A percentile compares a stretch with the other conserved stretches of the same genome.
Conservation (phyloP, 768 basidiomycete species). For the Russula virescens region DNA sequence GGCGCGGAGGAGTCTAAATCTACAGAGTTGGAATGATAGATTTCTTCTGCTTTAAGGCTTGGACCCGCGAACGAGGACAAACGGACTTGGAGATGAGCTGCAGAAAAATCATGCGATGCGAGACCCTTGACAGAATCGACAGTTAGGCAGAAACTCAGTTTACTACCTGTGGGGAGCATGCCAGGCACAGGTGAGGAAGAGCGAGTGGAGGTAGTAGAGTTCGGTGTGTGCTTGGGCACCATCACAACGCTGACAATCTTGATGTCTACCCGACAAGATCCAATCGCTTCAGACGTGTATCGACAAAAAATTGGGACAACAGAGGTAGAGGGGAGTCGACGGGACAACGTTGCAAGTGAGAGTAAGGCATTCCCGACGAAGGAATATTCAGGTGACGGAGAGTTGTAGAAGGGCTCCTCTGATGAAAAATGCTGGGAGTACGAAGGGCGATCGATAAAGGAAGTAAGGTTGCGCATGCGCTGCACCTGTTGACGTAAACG, state of each 20-base stretch:
- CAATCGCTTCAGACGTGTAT: constrained; percentile 93
- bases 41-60: constrained; percentile 65
- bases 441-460: constrained; percentile 86
- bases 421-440: constrained; percentile 93
- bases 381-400: constrained; percentile 81
- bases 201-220: constrained; percentile 63
- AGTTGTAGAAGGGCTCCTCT: constrained; percentile 90
- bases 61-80: constrained; percentile 82
- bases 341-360: constrained; percentile 74
- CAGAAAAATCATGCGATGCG: constrained; percentile 83
- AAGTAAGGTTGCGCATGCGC: constrained; percentile 89
- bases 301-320: constrained; percentile 87
- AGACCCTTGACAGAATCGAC: constrained; percentile 87
- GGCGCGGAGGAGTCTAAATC: constrained; percentile 68
- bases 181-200: constrained; percentile 70
- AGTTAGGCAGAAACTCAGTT: constrained; percentile 77
- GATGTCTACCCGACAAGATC: constrained; percentile 84
- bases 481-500: constrained; percentile 83
- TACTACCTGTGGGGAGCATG: constrained; percentile 65
- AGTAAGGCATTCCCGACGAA: constrained; percentile 87
- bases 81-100: constrained; percentile 81
- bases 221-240: constrained; percentile 52
- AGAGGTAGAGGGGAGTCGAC: constrained; percentile 67
- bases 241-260: constrained; percentile 69
- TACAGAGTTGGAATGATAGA: constrained; percentile 68